Conservation (phyloP, 768 basidiomycete species). For the Xerocomus spinulosus region DNA sequence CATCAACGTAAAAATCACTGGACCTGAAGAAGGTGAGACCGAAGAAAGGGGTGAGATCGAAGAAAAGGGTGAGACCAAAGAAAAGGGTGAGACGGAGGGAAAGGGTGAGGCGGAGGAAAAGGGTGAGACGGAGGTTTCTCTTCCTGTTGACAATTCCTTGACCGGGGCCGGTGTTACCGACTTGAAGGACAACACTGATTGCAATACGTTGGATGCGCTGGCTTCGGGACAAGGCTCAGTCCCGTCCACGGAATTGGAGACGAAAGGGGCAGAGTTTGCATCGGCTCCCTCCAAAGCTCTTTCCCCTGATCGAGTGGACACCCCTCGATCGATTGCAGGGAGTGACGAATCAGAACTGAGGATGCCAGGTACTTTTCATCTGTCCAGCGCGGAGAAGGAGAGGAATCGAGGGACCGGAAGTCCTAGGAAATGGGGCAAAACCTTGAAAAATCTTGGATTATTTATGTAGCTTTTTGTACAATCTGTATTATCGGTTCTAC, state of each 20-base stretch:
- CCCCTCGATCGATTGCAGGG: not conserved
- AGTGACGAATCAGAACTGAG: conserved; percentile 32
- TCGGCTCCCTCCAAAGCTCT: not conserved
- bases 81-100: conserved; percentile 25
- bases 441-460: conserved; percentile 23
- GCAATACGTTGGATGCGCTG: conserved; percentile 3
- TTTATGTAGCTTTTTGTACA: no score
- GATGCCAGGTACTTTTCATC: conserved; percentile 54
- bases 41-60: conserved; percentile 23
- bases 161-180: conserved; percentile 14
- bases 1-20: conserved; percentile 38
- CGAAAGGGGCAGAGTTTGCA: not conserved
- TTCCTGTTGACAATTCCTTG: conserved; percentile 17
- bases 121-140: conserved; percentile 23
- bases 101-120: conserved; percentile 19
- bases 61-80: no score
- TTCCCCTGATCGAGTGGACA: conserved; percentile 1
- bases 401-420: not conserved
- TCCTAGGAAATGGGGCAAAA: conserved; percentile 18
- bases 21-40: conserved; percentile 23
- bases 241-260: conserved; percentile 5
- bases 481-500: no score
- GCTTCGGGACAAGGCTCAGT: not conserved
- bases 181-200: conserved; percentile 10
- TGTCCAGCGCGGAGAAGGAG: conserved; percentile 11